Percentiles rank a stretch among this genome's conserved stretches.
Evolutionary conservation across 768 basidiomycete species (phyloP).

Genomic region (Hemileccinum impolitum): DNA sequence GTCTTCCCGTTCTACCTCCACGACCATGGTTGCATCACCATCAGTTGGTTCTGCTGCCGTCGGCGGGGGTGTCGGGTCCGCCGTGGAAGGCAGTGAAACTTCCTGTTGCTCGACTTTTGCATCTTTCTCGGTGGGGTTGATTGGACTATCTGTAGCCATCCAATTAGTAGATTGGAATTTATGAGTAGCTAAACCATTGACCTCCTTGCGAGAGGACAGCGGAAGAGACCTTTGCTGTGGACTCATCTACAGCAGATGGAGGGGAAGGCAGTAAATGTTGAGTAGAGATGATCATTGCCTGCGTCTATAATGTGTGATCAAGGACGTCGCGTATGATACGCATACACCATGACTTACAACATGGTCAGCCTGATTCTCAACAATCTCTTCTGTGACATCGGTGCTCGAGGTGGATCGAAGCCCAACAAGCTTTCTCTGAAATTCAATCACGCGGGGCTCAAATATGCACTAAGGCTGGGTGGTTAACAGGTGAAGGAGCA

Average conservation of each 20-base stretch:
- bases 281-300: conserved; percentile 89
- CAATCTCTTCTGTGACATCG: conserved; percentile 74
- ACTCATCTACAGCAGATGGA: conserved; percentile 27
- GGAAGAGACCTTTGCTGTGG: conserved; percentile 19
- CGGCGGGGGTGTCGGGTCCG: conserved; percentile 32
- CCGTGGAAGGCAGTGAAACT: conserved; percentile 29
- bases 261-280: conserved; percentile 63
- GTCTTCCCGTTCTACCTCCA: conserved; percentile 46
- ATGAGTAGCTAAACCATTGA: conserved; percentile 1
- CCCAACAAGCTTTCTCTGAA: conserved; percentile 66
- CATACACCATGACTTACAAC: conserved; percentile 37
- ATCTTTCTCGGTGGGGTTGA: conserved; percentile 21
- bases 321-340: neutral
- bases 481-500: neutral
- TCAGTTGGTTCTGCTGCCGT: conserved; percentile 16
- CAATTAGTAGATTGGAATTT: neutral
- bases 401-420: conserved; percentile 46
- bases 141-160: conserved; percentile 19
- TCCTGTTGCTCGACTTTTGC: conserved; percentile 36
- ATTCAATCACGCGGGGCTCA: conserved; percentile 90
- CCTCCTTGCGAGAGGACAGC: conserved; percentile 27
- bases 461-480: conserved; percentile 70
- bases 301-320: conserved; percentile 53
- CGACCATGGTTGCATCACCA: conserved; percentile 37
- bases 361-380: conserved; percentile 51